Base-by-base conservation (phyloP, 148 eudicot species). In the Camellia japonica region DNA sequence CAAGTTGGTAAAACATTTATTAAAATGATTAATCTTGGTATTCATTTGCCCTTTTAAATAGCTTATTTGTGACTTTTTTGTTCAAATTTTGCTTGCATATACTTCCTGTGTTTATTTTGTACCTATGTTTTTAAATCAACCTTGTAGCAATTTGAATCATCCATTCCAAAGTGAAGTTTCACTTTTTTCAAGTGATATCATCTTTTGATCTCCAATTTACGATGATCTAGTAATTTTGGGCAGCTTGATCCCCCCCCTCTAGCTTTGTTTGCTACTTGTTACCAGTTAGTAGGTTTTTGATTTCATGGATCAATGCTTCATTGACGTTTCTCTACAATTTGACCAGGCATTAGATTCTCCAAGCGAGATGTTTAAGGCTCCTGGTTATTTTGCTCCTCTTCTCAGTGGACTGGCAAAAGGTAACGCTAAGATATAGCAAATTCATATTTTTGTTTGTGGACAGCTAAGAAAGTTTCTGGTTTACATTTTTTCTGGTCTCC, bases 291-390 rank as follows among this genome's bases (percentile, higher is more conserved):
- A 46, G 12, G 44, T 56, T 43, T 60, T 72, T 68, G 55, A 42
- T 76, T 52, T 81, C 71, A 81, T 47, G 72, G 49, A 75, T n/a
- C 13, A 79, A 1, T 73, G 64, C 76, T 70, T 75, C 82, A 75
- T 76, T 18, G 55, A 5, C 44, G 10, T 75, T 70, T 60, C 14
- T 52, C 65, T 46, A 14, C 15, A 77, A 62, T 77, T 85, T 76
- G 83, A 43, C 75, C 97, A 95, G 98, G 98, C 97, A 81, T 71
- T 95, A 83, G 89, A 83, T 82, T 90, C 87, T 73, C 89, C 87
- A 71, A 84, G 89, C 38, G 86, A 85, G 86, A 87, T 83, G 84
- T 90, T 89, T 69, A 91, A 80, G 87, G 88, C 90, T 82, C 87
- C 96, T 82, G 84, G 85, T 78, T 95, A 89, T 87, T 90, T 90